A percentile compares a stretch with the other conserved stretches of the same genome.
These are phyloP conservation scores for Gossypium schwendimanii DNA, from an alignment of 441 rosid genomes.

Conservation along the genomic window DNA sequence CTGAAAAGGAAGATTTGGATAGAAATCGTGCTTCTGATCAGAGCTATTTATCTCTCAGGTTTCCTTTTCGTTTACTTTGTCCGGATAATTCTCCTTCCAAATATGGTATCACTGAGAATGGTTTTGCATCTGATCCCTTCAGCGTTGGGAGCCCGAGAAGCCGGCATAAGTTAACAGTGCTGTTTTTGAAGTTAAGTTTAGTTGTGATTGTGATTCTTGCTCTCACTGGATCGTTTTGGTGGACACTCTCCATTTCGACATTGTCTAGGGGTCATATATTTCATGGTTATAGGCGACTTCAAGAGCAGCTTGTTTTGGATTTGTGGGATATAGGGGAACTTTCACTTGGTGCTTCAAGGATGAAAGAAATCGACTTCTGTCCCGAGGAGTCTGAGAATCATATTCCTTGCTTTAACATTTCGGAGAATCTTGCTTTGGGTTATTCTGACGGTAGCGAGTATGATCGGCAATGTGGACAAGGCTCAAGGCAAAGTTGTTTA, in stretches of 20 bases:
- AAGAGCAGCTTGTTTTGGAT: slow-evolving; percentile 87
- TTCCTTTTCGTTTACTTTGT: slow-evolving; percentile 46
- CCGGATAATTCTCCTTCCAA: slow-evolving; percentile 56
- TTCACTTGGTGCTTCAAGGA: slow-evolving; percentile 65
- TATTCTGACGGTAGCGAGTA: slow-evolving; percentile 40
- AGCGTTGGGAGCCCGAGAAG: slow-evolving; percentile 44
- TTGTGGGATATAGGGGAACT: slow-evolving; percentile 89
- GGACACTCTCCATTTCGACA: slow-evolving; percentile 79
- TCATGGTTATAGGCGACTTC: slow-evolving; percentile 72
- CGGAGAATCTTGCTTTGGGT: slow-evolving; percentile 58
- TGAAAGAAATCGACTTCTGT: slow-evolving; percentile 74
- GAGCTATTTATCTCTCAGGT: slow-evolving; percentile 41
- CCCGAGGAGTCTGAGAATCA: slow-evolving; percentile 53
- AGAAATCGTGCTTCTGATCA: slow-evolving; percentile 51
- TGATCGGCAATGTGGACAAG: slow-evolving; percentile 61
- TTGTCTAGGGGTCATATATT: slow-evolving; percentile 65
- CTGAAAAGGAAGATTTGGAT: slow-evolving; percentile 57
- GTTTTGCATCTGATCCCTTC: slow-evolving; percentile 52
- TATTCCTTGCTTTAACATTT: slow-evolving; percentile 77
- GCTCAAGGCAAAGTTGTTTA: slow-evolving; percentile 54
- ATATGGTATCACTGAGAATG: slow-evolving; percentile 45
- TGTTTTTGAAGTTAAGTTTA: slow-evolving; percentile 66
- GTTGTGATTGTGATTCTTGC: slow-evolving; percentile 60
- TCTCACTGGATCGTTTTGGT: slow-evolving; percentile 82
- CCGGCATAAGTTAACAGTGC: slow-evolving; percentile 52